These are phyloP conservation scores for Aspergillus quadricinctus DNA, from an alignment of 2,329 filamentous ascomycete genomes.

Conservation along the genomic window DNA sequence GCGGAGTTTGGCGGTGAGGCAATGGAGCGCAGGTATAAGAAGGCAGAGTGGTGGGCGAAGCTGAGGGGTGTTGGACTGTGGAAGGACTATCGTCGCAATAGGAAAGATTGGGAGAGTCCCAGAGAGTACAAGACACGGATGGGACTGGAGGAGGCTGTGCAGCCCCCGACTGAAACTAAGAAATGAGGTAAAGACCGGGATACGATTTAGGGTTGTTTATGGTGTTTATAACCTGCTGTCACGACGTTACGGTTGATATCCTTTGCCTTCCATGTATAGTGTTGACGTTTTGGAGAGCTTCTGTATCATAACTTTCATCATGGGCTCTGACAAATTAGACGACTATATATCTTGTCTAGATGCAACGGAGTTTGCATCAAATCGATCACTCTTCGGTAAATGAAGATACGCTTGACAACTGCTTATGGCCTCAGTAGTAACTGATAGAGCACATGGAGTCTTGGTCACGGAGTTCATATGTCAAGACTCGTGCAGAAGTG, in stretches of 20 bases:
- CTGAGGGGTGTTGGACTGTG: conserved; percentile 68
- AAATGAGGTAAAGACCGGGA: conserved; percentile 3
- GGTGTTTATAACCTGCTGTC: not conserved
- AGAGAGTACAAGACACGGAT: conserved; percentile 75
- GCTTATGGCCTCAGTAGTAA: not conserved
- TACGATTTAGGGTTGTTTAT: not conserved
- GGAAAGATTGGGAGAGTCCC: conserved; percentile 69
- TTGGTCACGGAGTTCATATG: not conserved
- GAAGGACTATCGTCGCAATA: conserved; percentile 52
- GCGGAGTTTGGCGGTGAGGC: conserved; percentile 78
- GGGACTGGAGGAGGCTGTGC: conserved; percentile 32
- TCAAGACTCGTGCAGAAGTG: not conserved
- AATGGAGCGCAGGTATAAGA: conserved; percentile 43
- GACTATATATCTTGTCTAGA: too few relatives aligned
- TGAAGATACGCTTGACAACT: too few relatives aligned
- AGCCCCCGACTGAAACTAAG: conserved; percentile 11
- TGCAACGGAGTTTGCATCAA: too few relatives aligned
- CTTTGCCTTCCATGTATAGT: not conserved
- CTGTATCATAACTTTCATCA: too few relatives aligned
- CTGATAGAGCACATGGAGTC: conserved; percentile 1
- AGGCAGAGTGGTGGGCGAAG: conserved; percentile 56
- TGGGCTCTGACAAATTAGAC: too few relatives aligned
- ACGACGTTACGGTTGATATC: conserved; percentile 7
- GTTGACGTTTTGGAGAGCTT: not conserved
- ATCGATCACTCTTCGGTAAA: not conserved